Conservation (phyloP, 2,329 filamentous ascomycete genomes). For the Myriosclerotinia duriaeana region DNA sequence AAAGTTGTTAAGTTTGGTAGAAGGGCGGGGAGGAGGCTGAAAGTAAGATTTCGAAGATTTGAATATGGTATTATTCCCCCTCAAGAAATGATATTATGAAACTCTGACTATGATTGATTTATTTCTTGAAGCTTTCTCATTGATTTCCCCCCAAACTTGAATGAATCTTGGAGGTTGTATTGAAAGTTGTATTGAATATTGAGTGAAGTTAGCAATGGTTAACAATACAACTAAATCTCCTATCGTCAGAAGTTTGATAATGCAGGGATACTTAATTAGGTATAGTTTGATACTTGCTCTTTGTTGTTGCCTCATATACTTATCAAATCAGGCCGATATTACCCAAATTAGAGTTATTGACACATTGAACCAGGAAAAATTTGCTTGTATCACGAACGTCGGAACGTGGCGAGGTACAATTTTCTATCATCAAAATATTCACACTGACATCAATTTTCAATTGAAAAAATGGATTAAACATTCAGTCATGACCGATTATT, state of each 20-base stretch:
- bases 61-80: background rate
- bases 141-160: background rate
- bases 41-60: background rate
- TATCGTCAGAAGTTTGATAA: slow-evolving; percentile 22
- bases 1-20: background rate
- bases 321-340: slow-evolving; percentile 8
- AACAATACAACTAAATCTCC: slow-evolving; percentile 9
- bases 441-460: slow-evolving; percentile 31
- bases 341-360: slow-evolving; percentile 24
- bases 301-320: slow-evolving; percentile 13
- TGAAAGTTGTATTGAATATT: background rate
- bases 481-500: slow-evolving; percentile 35
- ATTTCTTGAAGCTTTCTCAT: background rate
- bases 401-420: slow-evolving; percentile 21
- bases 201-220: background rate
- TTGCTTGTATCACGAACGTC: slow-evolving; percentile 24
- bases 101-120: background rate
- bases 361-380: slow-evolving; percentile 24
- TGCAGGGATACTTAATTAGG: slow-evolving; percentile 9
- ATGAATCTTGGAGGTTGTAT: slow-evolving; percentile 2
- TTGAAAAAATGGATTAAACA: slow-evolving; percentile 30
- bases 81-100: background rate
- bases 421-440: slow-evolving; percentile 35
- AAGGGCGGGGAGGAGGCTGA: slow-evolving; percentile 15
- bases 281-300: slow-evolving; percentile 9